Conservation (phyloP, 768 basidiomycete genomes). For the Boletus coccyginus region DNA sequence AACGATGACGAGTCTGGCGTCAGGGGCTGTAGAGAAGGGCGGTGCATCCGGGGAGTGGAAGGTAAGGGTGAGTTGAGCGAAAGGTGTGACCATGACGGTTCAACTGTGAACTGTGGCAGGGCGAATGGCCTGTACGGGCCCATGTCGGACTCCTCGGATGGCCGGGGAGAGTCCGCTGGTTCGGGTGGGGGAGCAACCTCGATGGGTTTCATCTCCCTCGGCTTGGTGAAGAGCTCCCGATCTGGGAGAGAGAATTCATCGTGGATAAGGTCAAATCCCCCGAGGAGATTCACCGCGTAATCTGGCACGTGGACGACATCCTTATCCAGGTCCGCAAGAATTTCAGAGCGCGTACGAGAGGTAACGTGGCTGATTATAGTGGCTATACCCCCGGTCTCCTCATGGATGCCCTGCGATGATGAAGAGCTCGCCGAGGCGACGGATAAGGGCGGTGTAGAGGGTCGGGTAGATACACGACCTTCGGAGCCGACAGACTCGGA, state of each 20-base stretch:
- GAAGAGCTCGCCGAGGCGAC: slow-evolving; percentile 25
- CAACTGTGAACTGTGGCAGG: slow-evolving; percentile 25
- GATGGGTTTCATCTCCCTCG: slow-evolving; percentile 29
- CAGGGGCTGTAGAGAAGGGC: slow-evolving; percentile 27
- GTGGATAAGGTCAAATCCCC: slow-evolving; percentile 39
- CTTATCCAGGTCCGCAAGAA: slow-evolving; percentile 34
- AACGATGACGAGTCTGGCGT: slow-evolving; percentile 30
- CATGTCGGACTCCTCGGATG: slow-evolving; percentile 34
- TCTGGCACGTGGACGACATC: slow-evolving; percentile 40
- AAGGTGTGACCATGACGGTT: slow-evolving; percentile 17
- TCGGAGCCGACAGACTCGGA: slow-evolving; percentile 19
- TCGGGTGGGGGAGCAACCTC: slow-evolving; percentile 27
- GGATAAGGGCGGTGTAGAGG: slow-evolving; percentile 30
- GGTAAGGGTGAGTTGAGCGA: slow-evolving; percentile 21
- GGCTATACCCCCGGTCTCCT: slow-evolving; percentile 30
- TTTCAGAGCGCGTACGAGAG: slow-evolving; percentile 36
- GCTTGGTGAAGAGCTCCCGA: slow-evolving; percentile 29
- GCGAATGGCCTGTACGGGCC: slow-evolving; percentile 33
- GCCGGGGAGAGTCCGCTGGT: slow-evolving; percentile 13
- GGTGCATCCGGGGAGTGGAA: slow-evolving; percentile 22
- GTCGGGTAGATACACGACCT: slow-evolving; percentile 22
- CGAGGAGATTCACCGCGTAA: slow-evolving; percentile 44
- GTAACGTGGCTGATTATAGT: slow-evolving; percentile 36
- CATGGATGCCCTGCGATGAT: slow-evolving; percentile 20
- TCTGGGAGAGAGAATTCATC: slow-evolving; percentile 33